Conservation (phyloP, 1,284 basidiomycete genomes). For the Ceratobasidium sp. region DNA sequence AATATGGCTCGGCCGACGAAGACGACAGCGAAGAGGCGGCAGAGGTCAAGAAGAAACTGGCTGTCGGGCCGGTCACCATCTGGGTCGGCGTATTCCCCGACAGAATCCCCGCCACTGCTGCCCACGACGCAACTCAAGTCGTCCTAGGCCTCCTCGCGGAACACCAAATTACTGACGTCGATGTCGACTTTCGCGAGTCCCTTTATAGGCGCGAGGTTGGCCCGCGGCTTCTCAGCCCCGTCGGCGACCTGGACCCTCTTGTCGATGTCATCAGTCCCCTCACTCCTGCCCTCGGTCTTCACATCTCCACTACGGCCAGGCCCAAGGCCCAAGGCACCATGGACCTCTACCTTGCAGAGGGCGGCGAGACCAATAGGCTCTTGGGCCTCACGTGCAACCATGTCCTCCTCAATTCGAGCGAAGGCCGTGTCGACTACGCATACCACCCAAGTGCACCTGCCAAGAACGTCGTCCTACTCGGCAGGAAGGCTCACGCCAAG, state of each 20-base stretch:
- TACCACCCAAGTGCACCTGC: neutral
- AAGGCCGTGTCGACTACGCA: neutral
- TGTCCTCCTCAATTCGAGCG: slow-evolving; percentile 23
- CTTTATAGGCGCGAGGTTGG: neutral
- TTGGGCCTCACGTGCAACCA: slow-evolving; percentile 30
- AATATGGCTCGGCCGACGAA: slow-evolving; percentile 1
- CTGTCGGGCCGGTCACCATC: slow-evolving; percentile 37
- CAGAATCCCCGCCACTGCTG: slow-evolving; percentile 14
- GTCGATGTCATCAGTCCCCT: slow-evolving; percentile 31
- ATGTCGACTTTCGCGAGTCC: slow-evolving; percentile 38
- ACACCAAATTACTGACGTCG: slow-evolving; percentile 34
- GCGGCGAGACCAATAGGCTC: slow-evolving; percentile 25
- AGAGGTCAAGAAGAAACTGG: neutral
- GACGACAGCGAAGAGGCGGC: neutral
- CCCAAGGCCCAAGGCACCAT: slow-evolving; percentile 45
- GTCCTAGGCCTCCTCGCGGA: slow-evolving; percentile 32
- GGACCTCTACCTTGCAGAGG: slow-evolving; percentile 45
- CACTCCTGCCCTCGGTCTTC: slow-evolving; percentile 37
- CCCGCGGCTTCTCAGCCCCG: slow-evolving; percentile 25
- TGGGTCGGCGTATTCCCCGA: slow-evolving; percentile 40
- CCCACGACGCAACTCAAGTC: slow-evolving; percentile 33
- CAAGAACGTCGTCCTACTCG: slow-evolving; percentile 23
- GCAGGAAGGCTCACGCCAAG: neutral
- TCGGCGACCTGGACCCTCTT: slow-evolving; percentile 23
- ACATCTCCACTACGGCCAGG: slow-evolving; percentile 43